Base-by-base conservation (phyloP, 2,329 filamentous ascomycete genomes). In the Spiromastix sp. region DNA sequence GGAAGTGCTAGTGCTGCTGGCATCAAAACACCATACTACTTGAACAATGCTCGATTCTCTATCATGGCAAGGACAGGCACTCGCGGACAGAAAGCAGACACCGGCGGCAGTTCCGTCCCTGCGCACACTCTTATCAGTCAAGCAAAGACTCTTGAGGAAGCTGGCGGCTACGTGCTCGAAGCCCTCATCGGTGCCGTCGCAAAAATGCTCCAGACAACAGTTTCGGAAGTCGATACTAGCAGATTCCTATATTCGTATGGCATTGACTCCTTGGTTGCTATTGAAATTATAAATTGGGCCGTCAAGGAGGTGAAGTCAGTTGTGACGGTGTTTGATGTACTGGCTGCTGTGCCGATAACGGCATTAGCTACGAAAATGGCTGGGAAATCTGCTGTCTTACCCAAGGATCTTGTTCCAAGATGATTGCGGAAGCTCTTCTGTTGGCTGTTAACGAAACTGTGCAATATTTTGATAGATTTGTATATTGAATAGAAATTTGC, bases 201-300 rank as follows among this genome's bases (percentile, higher is more conserved):
- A 1, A 37, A 40, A 8, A 30, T 38, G 16, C 33, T 56, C 9
- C 48, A 45, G 7, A 45, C 50, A 15, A 42, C 51, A 1, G 32
- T 34, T 4, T 50, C 52, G 1, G 51, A 52, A 11, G 36, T 54
- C 9, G 45, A 54, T 30, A 17, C 37, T 2, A 30, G 34, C 6
- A 46, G 47, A 16, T 41, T 42, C 8, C 48, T 52, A 13, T 43
- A 45, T 2, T 46, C 47, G 21, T 43, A 45, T n/a, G 37, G 42
- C 9, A 51, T 55, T 25, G 52, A 55, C 24, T 54, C 50, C 2
- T 42, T 55, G 10, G 45, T 54, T 16, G 48, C 50, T 4, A 52
- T 55, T 46, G 52, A 54, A 30, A 54, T 55, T 24, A 41, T 45
- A 10, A 51, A 42, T 1, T 55, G 51, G 52, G 43, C 53, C 9